Base-by-base conservation (phyloP, 768 basidiomycete species). In the Mycena venus region DNA sequence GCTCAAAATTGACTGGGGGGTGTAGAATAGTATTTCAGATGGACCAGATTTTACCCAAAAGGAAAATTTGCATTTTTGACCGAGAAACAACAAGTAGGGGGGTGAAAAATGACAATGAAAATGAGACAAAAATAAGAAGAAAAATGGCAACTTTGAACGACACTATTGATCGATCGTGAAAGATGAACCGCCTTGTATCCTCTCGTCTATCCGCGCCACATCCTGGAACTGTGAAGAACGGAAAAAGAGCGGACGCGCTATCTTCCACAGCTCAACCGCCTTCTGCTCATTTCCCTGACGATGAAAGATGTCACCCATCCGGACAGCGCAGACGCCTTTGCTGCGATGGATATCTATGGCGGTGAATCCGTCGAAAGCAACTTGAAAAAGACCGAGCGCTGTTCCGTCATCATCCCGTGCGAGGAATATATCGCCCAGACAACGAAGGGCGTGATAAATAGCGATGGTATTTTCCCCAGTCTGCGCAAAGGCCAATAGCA, bases 291-390 rank as follows among this genome's bases (percentile, higher is more conserved):
- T 15, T 36, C 70, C 63, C 12, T 32, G 62, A 8, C 40, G 23
- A 27, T 47, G 25, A 38, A 66, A 53, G 3, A 65, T 65, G 25
- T 72, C 70, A 7, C 63, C 70, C 15, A 72, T 32, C 14, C 56
- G 29, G 10, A 59, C 5, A 5, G 25, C n/a, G 23, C 70, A 66
- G 15, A 25, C 42, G 6, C 63, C 70, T 32, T 29, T 34, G n/a
- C 56, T 65, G 29, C 70, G 38, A 42, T 72, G 70, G 25, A 72
- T 53, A 60, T 72, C 70, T 56, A 59, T 72, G 10, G 63, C 40
- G 5, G 63, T 49, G 17, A 72, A 66, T 23, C 70, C 70, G 6
- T 65, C 70, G 4, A 66, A 25, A 36, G 70, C 62, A 12, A 66
- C 31, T 12, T 66, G 63, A 15, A 72, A 59, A 51, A 72, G 70